Base-by-base conservation (phyloP, 1,139 yeast species). In the Debaryomyces robertsiae region DNA sequence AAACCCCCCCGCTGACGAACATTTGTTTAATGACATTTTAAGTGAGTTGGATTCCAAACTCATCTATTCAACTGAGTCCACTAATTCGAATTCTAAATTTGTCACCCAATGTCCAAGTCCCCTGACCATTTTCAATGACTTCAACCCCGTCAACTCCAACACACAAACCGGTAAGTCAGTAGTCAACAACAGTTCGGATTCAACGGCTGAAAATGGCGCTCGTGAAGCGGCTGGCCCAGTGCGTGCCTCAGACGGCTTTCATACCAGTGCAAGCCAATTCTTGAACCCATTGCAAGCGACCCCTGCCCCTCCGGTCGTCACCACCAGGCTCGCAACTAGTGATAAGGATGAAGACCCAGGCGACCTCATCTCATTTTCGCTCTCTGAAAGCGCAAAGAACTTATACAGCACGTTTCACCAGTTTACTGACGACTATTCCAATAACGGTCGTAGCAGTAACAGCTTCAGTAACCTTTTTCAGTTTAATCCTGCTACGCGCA, bases 401-500 rank as follows among this genome's bases (percentile, higher is more conserved):
- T 43, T 58, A 17, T 56, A 60, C 48, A 62, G 61, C 41, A 49
- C 64, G 36, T 65, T 65, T 47, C 60, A 58, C 29, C 66, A 53
- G 39, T 58, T 61, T 36, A 58, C 54, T 40, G 67, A 61, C 39
- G 67, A 60, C 35, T 52, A 56, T 16, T 48, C 54, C 23, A 50
- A 22, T 23, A 32, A 32, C 13, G 17, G 52, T 27, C 48, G 53
- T n/a, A 48, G 14, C 23, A 52, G 46, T 24, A 50, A 23, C 24
- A 32, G 24, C 13, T 13, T 51, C 27, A 49, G 53, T 11, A 48
- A 47, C 32, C 52, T 65, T 40, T 54, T 63, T 30, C 67, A 58
- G 37, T 55, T 61, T 34, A 55, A 48, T 33, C 42, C 41, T 10
- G 6, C 38, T 13, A 34, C 23, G 3, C 36, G 36, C 10, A 24